Evolutionary conservation across 2,329 filamentous ascomycete species (phyloP).

Genomic region (Ceratocystiopsis sp.): DNA sequence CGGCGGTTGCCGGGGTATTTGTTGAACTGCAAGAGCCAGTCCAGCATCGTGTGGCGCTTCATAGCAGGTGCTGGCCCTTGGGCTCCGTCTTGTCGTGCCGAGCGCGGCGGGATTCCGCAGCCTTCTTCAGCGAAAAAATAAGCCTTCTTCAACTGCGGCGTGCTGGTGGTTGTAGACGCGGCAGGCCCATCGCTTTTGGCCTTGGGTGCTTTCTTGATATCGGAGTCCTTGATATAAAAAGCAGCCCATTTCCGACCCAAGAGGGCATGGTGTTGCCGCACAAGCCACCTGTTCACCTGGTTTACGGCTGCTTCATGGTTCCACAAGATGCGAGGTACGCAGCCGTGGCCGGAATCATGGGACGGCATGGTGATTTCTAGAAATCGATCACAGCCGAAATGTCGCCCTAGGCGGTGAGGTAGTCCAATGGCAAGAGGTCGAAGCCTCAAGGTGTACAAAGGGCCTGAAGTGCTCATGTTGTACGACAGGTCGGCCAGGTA

Average conservation of each 20-base stretch:
- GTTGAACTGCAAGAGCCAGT: constrained; percentile 30
- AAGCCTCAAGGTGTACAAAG: constrained; percentile 29
- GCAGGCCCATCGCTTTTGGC: constrained; percentile 1
- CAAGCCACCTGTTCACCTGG: constrained; percentile 25
- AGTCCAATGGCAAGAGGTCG: constrained; percentile 30
- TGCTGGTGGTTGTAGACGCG: constrained; percentile 1
- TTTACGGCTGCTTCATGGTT: constrained; percentile 16
- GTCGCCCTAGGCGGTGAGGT: constrained; percentile 33
- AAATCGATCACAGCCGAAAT: constrained; percentile 41
- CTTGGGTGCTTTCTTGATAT: constrained; percentile 17
- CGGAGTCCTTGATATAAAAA: constrained; percentile 25
- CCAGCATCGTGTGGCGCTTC: constrained; percentile 21
- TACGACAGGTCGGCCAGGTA: constrained; percentile 26
- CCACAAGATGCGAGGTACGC: constrained; percentile 13
- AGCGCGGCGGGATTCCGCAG: constrained; percentile 13
- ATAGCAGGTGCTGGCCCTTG: too few relatives aligned
- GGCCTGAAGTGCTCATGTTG: constrained; percentile 17
- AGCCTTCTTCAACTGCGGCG: constrained; percentile 24
- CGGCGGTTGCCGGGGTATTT: constrained; percentile 22
- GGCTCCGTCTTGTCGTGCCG: too few relatives aligned
- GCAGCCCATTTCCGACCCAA: constrained; percentile 29
- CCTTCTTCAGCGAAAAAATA: constrained; percentile 40
- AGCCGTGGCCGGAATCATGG: constrained; percentile 15
- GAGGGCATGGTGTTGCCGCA: constrained; percentile 22
- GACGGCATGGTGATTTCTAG: constrained; percentile 36